A percentile compares a stretch with the other conserved stretches of the same genome.
Conservation (phyloP, 2,329 filamentous ascomycete species). For the Colletotrichum noveboracense region DNA sequence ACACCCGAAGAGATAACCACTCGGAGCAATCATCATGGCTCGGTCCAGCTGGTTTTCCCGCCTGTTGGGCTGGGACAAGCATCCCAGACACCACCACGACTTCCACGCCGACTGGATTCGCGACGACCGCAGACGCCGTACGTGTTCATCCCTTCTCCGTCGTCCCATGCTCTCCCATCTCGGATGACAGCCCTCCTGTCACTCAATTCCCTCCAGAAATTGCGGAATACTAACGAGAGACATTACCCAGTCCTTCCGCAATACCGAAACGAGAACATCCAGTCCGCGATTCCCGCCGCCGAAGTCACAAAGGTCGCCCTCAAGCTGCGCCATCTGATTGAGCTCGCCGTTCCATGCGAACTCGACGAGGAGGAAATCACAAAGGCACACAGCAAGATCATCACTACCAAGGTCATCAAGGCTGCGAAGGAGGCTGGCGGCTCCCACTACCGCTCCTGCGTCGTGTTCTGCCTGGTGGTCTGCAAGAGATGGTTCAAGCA, state of each 20-base stretch:
- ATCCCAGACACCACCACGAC: constrained; percentile 33
- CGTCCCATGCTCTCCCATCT: neutral
- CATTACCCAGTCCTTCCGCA: constrained; percentile 65
- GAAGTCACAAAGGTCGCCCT: constrained; percentile 91
- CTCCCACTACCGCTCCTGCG: constrained; percentile 74
- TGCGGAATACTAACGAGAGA: no score
- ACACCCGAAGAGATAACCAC: neutral
- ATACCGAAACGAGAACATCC: constrained; percentile 60
- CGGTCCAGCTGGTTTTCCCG: constrained; percentile 33
- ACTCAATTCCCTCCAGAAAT: neutral
- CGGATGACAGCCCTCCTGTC: neutral
- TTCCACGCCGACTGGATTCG: constrained; percentile 39
- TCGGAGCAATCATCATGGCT: constrained; percentile 23
- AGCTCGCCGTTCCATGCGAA: constrained; percentile 89
- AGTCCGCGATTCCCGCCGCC: constrained; percentile 73
- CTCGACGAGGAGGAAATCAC: constrained; percentile 79
- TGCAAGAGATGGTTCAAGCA: constrained; percentile 76
- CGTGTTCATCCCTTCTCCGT: constrained; percentile 24
- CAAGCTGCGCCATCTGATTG: constrained; percentile 87
- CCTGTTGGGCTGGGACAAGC: constrained; percentile 40
- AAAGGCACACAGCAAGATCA: constrained; percentile 81
- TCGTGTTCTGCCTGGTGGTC: constrained; percentile 84
- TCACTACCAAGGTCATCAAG: constrained; percentile 79
- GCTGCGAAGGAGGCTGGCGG: constrained; percentile 86
- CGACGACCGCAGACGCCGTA: constrained; percentile 50